A percentile compares a stretch with the other conserved stretches of the same genome.
phyloP scores from a whole-genome alignment of 2,329 filamentous ascomycete genomes.

The Alternaria burnsii region DNA sequence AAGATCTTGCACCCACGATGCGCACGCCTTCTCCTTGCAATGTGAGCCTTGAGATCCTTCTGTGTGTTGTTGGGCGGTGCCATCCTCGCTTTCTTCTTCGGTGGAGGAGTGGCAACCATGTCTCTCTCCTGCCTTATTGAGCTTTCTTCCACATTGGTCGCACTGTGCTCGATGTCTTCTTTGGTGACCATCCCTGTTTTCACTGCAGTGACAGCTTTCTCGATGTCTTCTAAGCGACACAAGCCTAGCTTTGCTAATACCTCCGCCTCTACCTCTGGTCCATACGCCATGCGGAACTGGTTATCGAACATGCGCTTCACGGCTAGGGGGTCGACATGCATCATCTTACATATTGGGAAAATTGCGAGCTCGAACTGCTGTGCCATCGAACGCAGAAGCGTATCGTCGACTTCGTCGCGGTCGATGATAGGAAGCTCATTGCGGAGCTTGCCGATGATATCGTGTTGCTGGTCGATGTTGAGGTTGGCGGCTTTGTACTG shows the following conservation, averaged over 20 bases:
- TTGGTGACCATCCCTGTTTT: neutral
- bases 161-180: neutral
- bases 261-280: neutral
- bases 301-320: conserved; percentile 19
- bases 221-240: neutral
- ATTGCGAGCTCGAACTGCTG: conserved; percentile 9
- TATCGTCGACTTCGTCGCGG: conserved; percentile 14
- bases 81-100: neutral
- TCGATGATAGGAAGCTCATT: conserved; percentile 15
- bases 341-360: conserved; percentile 16
- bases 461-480: conserved; percentile 9
- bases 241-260: neutral
- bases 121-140: neutral
- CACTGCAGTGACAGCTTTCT: neutral
- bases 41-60: neutral
- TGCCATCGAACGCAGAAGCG: neutral
- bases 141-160: neutral
- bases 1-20: neutral
- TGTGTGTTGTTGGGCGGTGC: neutral
- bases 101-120: neutral
- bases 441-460: conserved; percentile 13
- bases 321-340: conserved; percentile 12
- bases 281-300: conserved; percentile 14
- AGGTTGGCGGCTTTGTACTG: conserved; percentile 18
- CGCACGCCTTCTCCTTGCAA: neutral